Evolutionary conservation across 1,284 basidiomycete genomes (phyloP).

Genomic region (Cutaneotrichosporon mucoides): DNA sequence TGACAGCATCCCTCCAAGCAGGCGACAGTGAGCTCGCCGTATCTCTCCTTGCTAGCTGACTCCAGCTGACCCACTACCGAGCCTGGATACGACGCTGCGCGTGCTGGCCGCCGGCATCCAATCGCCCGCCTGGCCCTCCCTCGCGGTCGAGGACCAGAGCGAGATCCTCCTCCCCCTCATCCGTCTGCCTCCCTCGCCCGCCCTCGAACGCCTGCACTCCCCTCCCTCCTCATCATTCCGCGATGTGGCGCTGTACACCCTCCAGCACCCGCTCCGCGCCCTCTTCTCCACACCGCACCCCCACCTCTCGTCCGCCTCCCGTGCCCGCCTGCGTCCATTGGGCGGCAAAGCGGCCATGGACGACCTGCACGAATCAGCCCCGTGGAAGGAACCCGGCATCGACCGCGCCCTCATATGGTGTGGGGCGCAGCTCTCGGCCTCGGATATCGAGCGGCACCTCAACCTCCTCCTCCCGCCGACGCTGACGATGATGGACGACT

Average conservation of each 20-base stretch:
- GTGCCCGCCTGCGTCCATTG: constrained; percentile 20
- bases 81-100: constrained; percentile 10
- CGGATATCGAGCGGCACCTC: constrained; percentile 25
- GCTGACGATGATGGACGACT: constrained; percentile 48
- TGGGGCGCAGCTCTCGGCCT: constrained; percentile 12
- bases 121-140: constrained; percentile 17
- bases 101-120: constrained; percentile 11
- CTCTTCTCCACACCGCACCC: constrained; percentile 27
- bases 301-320: constrained; percentile 18
- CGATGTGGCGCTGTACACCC: constrained; percentile 21
- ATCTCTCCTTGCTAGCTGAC: no score
- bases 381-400: constrained; percentile 28
- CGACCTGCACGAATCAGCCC: constrained; percentile 35
- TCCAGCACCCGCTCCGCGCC: constrained; percentile 20
- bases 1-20: no score
- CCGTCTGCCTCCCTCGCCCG: constrained; percentile 2
- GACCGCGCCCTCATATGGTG: constrained; percentile 32
- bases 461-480: constrained; percentile 45
- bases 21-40: no score
- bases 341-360: constrained; percentile 44
- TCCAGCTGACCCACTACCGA: no score
- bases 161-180: constrained; percentile 21
- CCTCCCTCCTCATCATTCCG: neutral
- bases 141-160: constrained; percentile 27
- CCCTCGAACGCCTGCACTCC: no score